These are phyloP conservation scores for Heterobasidion irregulare DNA, from an alignment of 1,284 basidiomycete species.

Conservation along the genomic window DNA sequence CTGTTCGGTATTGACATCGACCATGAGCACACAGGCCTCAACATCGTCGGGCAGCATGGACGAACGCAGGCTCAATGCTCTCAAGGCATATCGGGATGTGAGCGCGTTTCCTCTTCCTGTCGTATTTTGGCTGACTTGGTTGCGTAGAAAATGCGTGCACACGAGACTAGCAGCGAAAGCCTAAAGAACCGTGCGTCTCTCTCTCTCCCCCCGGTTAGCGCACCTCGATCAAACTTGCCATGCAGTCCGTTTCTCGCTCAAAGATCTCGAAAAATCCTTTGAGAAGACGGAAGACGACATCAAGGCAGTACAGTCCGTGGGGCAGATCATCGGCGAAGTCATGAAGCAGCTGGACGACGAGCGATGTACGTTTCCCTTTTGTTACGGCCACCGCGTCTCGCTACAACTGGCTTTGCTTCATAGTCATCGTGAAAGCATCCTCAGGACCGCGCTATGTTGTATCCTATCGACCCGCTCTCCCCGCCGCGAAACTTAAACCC, in stretches of 20 bases:
- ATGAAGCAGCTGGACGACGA: constrained; percentile 99
- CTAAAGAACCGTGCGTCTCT: constrained; percentile 74
- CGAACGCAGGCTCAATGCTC: constrained; percentile 4
- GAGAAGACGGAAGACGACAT: constrained; percentile 99
- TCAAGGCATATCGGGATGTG: constrained; percentile 53
- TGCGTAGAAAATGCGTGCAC: constrained; percentile 81
- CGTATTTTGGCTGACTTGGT: constrained; percentile 5
- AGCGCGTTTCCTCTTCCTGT: constrained; percentile 5
- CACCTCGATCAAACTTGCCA: neutral
- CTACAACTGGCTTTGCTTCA: neutral
- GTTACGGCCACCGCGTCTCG: neutral
- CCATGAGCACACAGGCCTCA: constrained; percentile 45
- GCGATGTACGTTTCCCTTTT: constrained; percentile 61
- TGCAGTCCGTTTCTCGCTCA: constrained; percentile 75
- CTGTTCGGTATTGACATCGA: constrained; percentile 10
- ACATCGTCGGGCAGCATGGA: constrained; percentile 42
- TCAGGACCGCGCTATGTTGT: constrained; percentile 98
- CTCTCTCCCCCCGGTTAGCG: neutral
- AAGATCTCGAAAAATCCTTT: constrained; percentile 83
- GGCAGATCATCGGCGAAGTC: constrained; percentile 98
- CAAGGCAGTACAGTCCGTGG: constrained; percentile 97
- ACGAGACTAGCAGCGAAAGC: constrained; percentile 75
- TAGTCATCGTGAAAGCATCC: constrained; percentile 99
- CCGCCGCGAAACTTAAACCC: constrained; percentile 89
- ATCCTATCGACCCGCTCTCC: constrained; percentile 91